These are phyloP conservation scores for Hortiboletus flavorubellus DNA, from an alignment of 768 basidiomycete species.

Conservation along the genomic window DNA sequence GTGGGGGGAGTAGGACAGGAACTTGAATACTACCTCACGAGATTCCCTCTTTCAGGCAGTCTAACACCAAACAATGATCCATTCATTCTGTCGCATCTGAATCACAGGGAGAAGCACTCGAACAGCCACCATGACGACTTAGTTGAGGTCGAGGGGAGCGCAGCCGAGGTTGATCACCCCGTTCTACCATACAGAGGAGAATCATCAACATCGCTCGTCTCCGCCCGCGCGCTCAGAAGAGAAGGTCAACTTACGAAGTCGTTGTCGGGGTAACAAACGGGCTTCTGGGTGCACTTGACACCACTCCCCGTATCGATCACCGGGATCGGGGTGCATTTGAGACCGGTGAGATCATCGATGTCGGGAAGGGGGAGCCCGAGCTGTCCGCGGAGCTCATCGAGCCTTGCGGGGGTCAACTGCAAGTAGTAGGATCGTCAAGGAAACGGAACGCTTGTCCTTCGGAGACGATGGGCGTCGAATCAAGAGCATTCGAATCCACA, in stretches of 20 bases:
- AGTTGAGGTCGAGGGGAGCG: slow-evolving; percentile 6
- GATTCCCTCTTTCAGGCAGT: not conserved
- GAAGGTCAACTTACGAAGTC: slow-evolving; percentile 3
- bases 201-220: not conserved
- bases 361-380: not conserved
- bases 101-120: no score
- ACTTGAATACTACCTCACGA: not conserved
- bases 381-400: not conserved
- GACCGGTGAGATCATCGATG: not conserved
- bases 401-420: not conserved
- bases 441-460: slow-evolving; percentile 49
- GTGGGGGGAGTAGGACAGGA: no score
- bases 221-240: no score
- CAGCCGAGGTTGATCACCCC: slow-evolving; percentile 15
- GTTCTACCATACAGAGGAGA: not conserved
- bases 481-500: slow-evolving; percentile 9
- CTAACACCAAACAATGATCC: not conserved
- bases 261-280: slow-evolving; percentile 18
- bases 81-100: no score
- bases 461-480: slow-evolving; percentile 26
- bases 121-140: not conserved
- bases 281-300: slow-evolving; percentile 5
- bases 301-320: not conserved
- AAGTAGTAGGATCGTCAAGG: slow-evolving; percentile 38
- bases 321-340: slow-evolving; percentile 1